phyloP scores from a whole-genome alignment of 257 asterid species.

The Echium plantagineum region DNA sequence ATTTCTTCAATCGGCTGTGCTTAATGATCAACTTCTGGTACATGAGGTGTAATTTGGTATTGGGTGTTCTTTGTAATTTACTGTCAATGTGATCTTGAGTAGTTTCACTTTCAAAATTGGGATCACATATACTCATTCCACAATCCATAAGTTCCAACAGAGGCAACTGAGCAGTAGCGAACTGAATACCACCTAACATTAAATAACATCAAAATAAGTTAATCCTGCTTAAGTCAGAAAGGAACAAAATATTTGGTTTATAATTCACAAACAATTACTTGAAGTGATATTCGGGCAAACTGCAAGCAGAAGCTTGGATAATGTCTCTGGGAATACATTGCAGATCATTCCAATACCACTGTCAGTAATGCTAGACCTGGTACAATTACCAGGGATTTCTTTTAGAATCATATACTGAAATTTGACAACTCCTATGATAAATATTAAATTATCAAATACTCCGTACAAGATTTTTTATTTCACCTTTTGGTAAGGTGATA shows the following conservation, averaged over 20 bases:
- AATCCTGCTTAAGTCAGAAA: background rate
- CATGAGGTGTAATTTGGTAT: conserved; percentile 44
- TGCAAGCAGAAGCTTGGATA: conserved; percentile 73
- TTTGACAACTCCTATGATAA: background rate
- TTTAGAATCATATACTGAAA: background rate
- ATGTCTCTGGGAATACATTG: conserved; percentile 73
- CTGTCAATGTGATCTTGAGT: conserved; percentile 27
- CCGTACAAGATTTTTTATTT: background rate
- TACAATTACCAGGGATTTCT: background rate
- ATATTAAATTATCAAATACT: background rate
- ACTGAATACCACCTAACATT: conserved; percentile 85
- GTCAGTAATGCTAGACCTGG: conserved; percentile 87
- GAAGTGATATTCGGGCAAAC: conserved; percentile 93
- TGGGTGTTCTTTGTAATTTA: conserved; percentile 37
- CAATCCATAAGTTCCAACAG: conserved; percentile 78
- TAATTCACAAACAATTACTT: conserved; percentile 32
- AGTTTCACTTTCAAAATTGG: conserved; percentile 28
- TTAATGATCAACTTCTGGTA: conserved; percentile 87
- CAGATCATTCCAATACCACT: conserved; percentile 96
- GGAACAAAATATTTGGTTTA: background rate
- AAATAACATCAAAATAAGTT: conserved; percentile 4
- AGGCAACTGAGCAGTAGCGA: conserved; percentile 90
- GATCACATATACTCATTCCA: conserved; percentile 80
- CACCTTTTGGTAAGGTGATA: background rate
- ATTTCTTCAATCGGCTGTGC: conserved; percentile 72